These are phyloP conservation scores for Aschersonia sp. DNA, from an alignment of 2,329 filamentous ascomycete genomes.

Conservation along the genomic window DNA sequence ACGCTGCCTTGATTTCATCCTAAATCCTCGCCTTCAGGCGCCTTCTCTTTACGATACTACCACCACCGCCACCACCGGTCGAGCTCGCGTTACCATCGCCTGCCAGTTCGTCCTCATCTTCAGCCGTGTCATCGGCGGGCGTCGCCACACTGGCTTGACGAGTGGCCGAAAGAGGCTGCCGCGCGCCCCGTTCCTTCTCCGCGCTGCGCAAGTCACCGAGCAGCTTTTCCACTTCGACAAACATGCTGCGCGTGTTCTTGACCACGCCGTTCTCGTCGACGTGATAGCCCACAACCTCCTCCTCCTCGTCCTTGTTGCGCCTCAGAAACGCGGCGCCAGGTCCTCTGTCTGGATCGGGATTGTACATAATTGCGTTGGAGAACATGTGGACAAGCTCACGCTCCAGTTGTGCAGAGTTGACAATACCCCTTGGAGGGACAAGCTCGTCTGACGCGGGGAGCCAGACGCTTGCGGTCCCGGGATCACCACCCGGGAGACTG, in stretches of 20 bases:
- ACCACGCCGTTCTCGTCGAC: slow-evolving; percentile 77
- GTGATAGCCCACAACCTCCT: slow-evolving; percentile 42
- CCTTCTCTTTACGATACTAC: slow-evolving; percentile 19
- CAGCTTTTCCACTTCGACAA: slow-evolving; percentile 67
- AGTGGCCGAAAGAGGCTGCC: slow-evolving; percentile 13
- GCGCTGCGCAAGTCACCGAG: slow-evolving; percentile 63
- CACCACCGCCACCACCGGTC: no score
- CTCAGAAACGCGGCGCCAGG: slow-evolving; percentile 48
- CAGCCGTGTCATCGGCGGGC: slow-evolving; percentile 29
- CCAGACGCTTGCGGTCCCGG: slow-evolving; percentile 40
- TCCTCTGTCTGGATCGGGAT: slow-evolving; percentile 63
- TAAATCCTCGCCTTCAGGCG: slow-evolving; percentile 20
- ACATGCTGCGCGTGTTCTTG: slow-evolving; percentile 80
- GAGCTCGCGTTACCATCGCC: slow-evolving; percentile 22
- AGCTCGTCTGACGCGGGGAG: slow-evolving; percentile 62
- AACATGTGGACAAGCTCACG: slow-evolving; percentile 94
- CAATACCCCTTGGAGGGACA: slow-evolving; percentile 73
- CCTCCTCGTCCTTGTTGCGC: slow-evolving; percentile 25
- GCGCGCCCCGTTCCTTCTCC: slow-evolving; percentile 37
- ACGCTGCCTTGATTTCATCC: background rate
- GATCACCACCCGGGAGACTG: slow-evolving; percentile 44
- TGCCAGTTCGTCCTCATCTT: slow-evolving; percentile 33
- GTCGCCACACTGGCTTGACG: slow-evolving; percentile 23
- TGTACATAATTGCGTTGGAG: slow-evolving; percentile 97
- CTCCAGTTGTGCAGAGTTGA: slow-evolving; percentile 86